Conservation (phyloP, 2,329 filamentous ascomycete species). For the Trichoderma pleuroti region DNA sequence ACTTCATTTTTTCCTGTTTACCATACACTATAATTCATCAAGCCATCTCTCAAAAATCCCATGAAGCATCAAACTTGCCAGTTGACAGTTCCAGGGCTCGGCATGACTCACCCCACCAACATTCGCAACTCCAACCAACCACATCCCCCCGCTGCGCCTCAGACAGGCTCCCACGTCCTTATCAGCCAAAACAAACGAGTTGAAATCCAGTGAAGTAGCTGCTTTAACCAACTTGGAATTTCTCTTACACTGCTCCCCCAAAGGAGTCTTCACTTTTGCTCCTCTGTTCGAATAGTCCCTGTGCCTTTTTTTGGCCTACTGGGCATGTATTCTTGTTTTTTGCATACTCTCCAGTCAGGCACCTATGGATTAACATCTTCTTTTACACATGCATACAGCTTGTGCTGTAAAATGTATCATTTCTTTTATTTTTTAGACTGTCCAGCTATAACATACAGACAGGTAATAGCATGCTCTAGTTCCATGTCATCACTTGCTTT, state of each 20-base stretch:
- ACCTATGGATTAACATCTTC: not conserved
- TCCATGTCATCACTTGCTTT: not conserved
- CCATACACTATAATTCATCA: not conserved
- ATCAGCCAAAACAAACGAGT: conserved; percentile 9
- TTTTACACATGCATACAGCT: not conserved
- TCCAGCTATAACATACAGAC: not conserved
- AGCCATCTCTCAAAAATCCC: not conserved
- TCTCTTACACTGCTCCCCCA: not conserved
- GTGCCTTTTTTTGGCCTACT: not conserved
- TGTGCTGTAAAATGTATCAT: not conserved
- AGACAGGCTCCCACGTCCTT: not conserved
- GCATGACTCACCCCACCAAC: not conserved
- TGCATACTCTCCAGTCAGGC: not conserved
- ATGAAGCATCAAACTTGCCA: not conserved
- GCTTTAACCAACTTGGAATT: not conserved
- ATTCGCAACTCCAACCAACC: not conserved
- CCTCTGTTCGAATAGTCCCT: not conserved
- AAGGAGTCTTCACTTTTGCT: conserved; percentile 12
- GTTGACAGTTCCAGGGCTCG: not conserved
- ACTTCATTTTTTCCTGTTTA: not conserved
- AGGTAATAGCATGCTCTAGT: not conserved
- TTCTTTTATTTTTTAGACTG: not conserved
- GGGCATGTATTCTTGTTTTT: not conserved
- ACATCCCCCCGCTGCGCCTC: not conserved
- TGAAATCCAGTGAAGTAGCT: conserved; percentile 12